Conservation (phyloP, 2,329 filamentous ascomycete genomes). For the Cercospora janseana region DNA sequence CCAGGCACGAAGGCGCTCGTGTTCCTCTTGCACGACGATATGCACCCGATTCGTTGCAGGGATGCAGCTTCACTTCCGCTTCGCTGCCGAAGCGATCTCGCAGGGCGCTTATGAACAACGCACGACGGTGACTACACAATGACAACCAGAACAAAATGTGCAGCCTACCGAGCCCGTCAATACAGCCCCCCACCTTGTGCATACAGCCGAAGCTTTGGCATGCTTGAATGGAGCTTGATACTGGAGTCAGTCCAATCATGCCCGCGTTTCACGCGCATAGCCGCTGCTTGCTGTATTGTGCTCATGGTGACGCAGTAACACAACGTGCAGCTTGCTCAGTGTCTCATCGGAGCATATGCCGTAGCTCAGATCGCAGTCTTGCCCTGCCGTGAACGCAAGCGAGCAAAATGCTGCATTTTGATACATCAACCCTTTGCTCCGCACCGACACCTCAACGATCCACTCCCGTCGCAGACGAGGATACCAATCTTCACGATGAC, state of each 20-base stretch:
- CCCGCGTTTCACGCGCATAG: slow-evolving; percentile 1
- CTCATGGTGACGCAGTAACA: slow-evolving; percentile 6
- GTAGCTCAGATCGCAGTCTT: not conserved
- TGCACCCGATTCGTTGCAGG: no score
- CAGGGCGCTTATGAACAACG: not conserved
- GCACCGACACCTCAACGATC: not conserved
- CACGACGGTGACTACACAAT: slow-evolving; percentile 5
- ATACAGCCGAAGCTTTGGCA: no score
- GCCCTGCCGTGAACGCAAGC: not conserved
- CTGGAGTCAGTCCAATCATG: not conserved
- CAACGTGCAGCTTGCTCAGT: not conserved
- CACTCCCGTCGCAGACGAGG: not conserved
- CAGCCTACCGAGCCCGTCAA: not conserved
- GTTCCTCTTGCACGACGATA: no score
- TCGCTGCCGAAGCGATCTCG: not conserved
- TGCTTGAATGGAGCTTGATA: not conserved
- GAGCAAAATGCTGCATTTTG: not conserved
- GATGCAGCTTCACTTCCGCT: not conserved
- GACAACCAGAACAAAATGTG: not conserved
- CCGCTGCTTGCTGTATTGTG: slow-evolving; percentile 8
- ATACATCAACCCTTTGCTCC: not conserved
- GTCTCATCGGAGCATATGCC: not conserved
- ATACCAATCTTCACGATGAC: not conserved
- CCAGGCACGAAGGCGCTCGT: no score
- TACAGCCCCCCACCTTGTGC: no score